These are phyloP conservation scores for Fusarium sp. DNA, from an alignment of 2,329 filamentous ascomycete genomes.

Conservation along the genomic window DNA sequence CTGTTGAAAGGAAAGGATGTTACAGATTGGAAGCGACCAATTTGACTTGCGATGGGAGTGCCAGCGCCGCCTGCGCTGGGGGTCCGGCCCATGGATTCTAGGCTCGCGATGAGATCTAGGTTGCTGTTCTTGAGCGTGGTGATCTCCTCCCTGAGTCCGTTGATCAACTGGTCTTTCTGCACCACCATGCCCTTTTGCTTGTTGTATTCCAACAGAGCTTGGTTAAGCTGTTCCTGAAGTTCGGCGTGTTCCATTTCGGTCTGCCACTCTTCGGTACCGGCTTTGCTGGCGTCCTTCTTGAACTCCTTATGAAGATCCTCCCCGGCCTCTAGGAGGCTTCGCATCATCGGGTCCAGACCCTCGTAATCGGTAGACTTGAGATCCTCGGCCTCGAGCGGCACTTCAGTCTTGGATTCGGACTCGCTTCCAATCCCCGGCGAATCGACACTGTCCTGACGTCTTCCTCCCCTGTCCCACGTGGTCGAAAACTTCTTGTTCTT, in stretches of 20 bases:
- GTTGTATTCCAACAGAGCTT: background rate
- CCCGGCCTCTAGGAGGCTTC: background rate
- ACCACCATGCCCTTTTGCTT: background rate
- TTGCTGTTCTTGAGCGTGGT: background rate
- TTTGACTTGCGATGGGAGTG: background rate
- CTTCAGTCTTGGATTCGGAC: background rate
- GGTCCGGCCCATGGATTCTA: background rate
- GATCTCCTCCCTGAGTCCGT: background rate
- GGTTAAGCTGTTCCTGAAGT: background rate
- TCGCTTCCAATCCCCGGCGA: background rate
- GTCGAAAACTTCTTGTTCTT: background rate
- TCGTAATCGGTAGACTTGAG: background rate
- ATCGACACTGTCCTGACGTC: background rate
- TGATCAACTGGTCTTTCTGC: background rate
- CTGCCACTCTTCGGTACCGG: background rate
- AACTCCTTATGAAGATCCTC: conserved; percentile 9
- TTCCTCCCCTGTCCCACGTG: background rate
- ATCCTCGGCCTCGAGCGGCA: background rate
- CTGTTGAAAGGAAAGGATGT: background rate
- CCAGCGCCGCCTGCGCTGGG: background rate
- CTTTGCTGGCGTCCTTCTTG: background rate
- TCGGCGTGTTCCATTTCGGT: background rate
- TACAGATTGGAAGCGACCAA: background rate
- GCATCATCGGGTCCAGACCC: conserved; percentile 1
- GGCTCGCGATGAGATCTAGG: background rate